Conservation (phyloP, 345 rosid genomes). For the Odontarrhena argentea region DNA sequence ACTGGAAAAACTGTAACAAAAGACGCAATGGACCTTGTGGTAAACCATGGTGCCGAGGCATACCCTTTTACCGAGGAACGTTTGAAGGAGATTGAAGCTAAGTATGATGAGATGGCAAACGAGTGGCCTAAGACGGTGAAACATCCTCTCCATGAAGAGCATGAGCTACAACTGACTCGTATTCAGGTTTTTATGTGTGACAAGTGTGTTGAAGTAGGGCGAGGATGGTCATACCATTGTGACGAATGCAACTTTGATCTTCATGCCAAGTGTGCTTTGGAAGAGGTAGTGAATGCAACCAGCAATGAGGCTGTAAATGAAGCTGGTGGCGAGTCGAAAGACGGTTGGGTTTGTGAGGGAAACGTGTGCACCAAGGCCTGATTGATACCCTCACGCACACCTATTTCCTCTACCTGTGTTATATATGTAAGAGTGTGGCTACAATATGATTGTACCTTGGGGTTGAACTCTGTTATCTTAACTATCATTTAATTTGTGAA, state of each 20-base stretch:
- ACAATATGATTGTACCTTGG: slow-evolving; percentile 13
- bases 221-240: slow-evolving; percentile 58
- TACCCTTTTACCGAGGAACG: slow-evolving; percentile 70
- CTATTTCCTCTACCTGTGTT: slow-evolving; percentile 1
- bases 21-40: slow-evolving; percentile 49
- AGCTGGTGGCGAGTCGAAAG: slow-evolving; percentile 32
- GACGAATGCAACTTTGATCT: slow-evolving; percentile 68
- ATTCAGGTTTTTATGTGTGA: slow-evolving; percentile 43
- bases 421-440: slow-evolving; percentile 25
- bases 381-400: slow-evolving; percentile 12
- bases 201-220: slow-evolving; percentile 47
- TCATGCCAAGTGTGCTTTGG: slow-evolving; percentile 59
- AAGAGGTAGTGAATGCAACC: slow-evolving; percentile 22
- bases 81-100: slow-evolving; percentile 48
- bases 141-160: slow-evolving; percentile 61
- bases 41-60: slow-evolving; percentile 54
- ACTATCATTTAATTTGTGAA: no score
- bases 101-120: slow-evolving; percentile 56
- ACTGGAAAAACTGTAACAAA: slow-evolving; percentile 52
- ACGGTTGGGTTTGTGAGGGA: slow-evolving; percentile 66
- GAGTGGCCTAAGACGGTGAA: slow-evolving; percentile 74
- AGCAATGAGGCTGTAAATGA: slow-evolving; percentile 19
- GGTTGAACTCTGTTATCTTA: slow-evolving; percentile 1
- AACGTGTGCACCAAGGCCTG: slow-evolving; percentile 52
- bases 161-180: slow-evolving; percentile 61